Percentiles rank a stretch among this genome's conserved stretches.
Evolutionary conservation across 768 basidiomycete genomes (phyloP).

Genomic region (Phanerodontia chrysosporium): DNA sequence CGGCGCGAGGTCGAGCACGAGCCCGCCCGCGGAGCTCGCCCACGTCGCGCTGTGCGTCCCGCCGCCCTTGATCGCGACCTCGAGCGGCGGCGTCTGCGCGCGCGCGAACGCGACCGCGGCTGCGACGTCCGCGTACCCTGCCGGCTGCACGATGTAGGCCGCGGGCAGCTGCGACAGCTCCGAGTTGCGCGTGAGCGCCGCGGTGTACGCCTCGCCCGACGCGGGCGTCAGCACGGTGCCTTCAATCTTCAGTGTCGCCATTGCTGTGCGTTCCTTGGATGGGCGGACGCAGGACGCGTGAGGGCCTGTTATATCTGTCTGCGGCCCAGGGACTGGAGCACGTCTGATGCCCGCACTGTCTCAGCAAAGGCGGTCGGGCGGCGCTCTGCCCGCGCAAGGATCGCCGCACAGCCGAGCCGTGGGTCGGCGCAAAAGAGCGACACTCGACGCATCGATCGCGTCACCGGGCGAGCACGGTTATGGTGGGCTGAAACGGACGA

Average conservation of each 20-base stretch:
- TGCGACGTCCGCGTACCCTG: slow-evolving; percentile 14
- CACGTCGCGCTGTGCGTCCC: slow-evolving; percentile 43
- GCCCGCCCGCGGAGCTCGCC: slow-evolving; percentile 41
- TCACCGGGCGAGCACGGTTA: too few species aligned
- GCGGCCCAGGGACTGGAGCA: background rate
- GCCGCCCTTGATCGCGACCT: slow-evolving; percentile 42
- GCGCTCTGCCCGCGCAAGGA: background rate
- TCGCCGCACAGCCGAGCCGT: background rate
- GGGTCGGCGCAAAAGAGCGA: too few species aligned
- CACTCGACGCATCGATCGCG: too few species aligned
- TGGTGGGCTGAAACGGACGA: too few species aligned
- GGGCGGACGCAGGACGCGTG: too few species aligned
- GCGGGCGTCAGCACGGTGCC: slow-evolving; percentile 13
- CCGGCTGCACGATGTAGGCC: slow-evolving; percentile 15
- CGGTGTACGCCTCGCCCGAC: slow-evolving; percentile 16
- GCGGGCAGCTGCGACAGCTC: slow-evolving; percentile 17
- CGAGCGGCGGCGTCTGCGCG: slow-evolving; percentile 14
- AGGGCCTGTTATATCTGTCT: background rate
- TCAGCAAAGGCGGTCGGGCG: background rate
- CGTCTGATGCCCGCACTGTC: background rate
- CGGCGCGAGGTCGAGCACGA: slow-evolving; percentile 46
- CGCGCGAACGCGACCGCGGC: slow-evolving; percentile 13
- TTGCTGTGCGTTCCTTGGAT: slow-evolving; percentile 5
- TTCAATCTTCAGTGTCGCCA: slow-evolving; percentile 12
- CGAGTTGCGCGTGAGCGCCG: slow-evolving; percentile 17